Evolutionary conservation across 1,284 basidiomycete genomes (phyloP), one percentile per base, ranked within the genome.

Genomic region (Rugosomyces carneus): DNA sequence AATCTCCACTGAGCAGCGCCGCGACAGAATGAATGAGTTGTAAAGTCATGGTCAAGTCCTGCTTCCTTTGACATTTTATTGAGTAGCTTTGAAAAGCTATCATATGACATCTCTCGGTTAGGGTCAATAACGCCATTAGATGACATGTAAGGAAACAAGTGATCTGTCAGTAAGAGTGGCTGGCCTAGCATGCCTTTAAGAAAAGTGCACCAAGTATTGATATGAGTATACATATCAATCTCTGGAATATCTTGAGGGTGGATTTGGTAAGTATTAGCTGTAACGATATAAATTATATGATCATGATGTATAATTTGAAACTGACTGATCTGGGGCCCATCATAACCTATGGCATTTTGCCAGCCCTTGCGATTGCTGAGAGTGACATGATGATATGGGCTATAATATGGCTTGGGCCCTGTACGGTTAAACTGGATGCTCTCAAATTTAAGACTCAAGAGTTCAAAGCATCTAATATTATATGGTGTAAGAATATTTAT

Each of bases 1-100:
- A 71, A 68, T 0, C 60, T 52, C 29, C 69, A 70, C 42, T 72
- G 68, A 0, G 66, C 60, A 1, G 67, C 67, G 18, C 67, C 65
- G 5, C 60, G 45, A 4, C 60, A 53, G 24, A 65, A 61, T 21
- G 57, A 65, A 48, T 70, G 67, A 0, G 68, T 70, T 0, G 64
- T 63, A 45, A 59, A 65, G 1, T 42, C 37, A 18, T 54, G 55
- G 6, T 45, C 15, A 23, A 66, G 52, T 1, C 50, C 55, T 0
- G 63, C 61, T 1, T 45, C 55, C 0, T 35, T 6, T 0, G 56
- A 40, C 36, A 64, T 61, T 29, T 60, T 48, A 1, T 50, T 48
- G 8, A 70, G 45, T 36, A 58, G 48, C 10, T 53, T 55, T 39
- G 63, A 61, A 1, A 63, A 46, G 1, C 40, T 42, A 10, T 66